These are phyloP conservation scores for Effrenium voratum DNA, from an alignment of 73 alveolate species.

Conservation along the genomic window DNA sequence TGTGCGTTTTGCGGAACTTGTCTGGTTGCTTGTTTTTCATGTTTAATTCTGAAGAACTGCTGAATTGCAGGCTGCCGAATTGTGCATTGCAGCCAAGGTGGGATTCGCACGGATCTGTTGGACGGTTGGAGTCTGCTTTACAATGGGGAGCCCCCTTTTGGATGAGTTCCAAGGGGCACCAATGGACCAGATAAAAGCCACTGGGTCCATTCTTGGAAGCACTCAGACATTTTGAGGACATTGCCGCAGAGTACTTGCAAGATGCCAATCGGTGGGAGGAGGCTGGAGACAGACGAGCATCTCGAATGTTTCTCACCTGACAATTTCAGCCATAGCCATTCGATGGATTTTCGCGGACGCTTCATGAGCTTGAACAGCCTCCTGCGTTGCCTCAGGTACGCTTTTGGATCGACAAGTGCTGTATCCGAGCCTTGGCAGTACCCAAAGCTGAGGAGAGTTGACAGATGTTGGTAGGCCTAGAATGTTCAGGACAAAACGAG, in stretches of 20 bases:
- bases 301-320: background rate
- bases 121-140: background rate
- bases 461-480: background rate
- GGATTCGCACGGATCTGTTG: background rate
- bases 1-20: background rate
- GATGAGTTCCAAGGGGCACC: background rate
- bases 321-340: background rate
- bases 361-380: background rate
- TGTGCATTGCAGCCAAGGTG: conserved; percentile 16
- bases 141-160: background rate
- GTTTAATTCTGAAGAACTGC: background rate
- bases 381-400: background rate
- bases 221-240: no score
- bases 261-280: conserved; percentile 34
- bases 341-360: background rate
- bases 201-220: no score
- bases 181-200: no score
- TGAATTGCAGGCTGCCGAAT: background rate
- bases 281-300: background rate
- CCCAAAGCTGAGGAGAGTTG: background rate
- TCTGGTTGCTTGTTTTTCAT: background rate
- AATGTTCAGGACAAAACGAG: background rate
- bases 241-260: background rate
- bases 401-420: conserved; percentile 25
- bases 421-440: background rate